These are phyloP conservation scores for Cenchrus fungigraminus DNA, from an alignment of 176 grass and related monocot species.

Conservation along the genomic window DNA sequence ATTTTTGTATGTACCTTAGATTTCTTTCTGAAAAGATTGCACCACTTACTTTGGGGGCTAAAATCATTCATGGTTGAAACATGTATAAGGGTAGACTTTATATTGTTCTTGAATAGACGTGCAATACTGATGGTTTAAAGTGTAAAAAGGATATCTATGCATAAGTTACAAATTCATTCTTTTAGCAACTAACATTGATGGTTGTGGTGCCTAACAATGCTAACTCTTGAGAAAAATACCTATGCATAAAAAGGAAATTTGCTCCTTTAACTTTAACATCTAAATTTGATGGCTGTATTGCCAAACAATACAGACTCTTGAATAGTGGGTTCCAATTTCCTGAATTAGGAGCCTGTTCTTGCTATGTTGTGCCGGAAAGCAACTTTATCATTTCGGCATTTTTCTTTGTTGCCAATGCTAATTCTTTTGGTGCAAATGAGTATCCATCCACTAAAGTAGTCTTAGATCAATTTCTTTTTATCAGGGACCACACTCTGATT, in stretches of 20 bases:
- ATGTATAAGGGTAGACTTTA: background rate
- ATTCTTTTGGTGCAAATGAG: slow-evolving; percentile 14
- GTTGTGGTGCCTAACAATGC: background rate
- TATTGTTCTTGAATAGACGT: background rate
- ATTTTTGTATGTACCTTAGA: background rate
- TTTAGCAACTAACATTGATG: background rate
- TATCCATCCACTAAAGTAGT: slow-evolving; percentile 9
- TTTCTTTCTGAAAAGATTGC: background rate
- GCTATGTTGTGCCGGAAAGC: background rate
- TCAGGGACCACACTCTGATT: slow-evolving; percentile 97
- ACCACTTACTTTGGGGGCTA: background rate
- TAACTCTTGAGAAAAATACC: slow-evolving; percentile 18
- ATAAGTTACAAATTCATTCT: background rate
- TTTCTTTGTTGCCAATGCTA: background rate
- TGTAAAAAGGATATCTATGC: background rate
- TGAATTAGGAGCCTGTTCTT: background rate
- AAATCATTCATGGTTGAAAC: background rate
- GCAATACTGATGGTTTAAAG: slow-evolving; percentile 6
- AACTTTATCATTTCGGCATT: background rate
- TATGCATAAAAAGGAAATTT: background rate
- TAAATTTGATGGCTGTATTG: background rate
- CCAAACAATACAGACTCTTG: background rate
- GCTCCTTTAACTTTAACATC: background rate
- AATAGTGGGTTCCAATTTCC: background rate
- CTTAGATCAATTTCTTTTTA: slow-evolving; percentile 33